Evolutionary conservation across 1,284 basidiomycete species (phyloP), one percentile per base, ranked within the genome.

Genomic region (Marasmius fiardii): DNA sequence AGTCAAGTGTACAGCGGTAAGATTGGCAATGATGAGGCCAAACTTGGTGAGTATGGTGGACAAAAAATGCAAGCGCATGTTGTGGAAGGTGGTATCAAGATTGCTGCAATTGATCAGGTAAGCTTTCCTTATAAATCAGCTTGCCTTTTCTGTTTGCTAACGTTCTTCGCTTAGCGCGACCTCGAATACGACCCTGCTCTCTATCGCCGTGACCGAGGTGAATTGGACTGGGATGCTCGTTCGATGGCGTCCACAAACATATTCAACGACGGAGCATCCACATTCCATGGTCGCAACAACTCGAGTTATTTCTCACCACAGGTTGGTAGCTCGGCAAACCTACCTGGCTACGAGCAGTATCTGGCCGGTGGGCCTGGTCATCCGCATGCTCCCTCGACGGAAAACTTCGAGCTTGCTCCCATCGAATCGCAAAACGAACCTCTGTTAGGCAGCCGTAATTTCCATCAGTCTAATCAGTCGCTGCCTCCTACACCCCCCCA

Each of bases 201-300:
- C 18, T 92, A 92, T 63, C 79, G 78, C 61, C 84, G 89, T 24
- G 90, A 92, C 66, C 78, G 88, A 58, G 90, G 89, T 43, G 90
- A 92, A 65, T 64, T 83, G 52, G 90, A 92, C 63, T 92, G 88
- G 90, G 90, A 92, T 62, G 74, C 78, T 43, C 82, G 83, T 12
- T 91, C 88, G 0, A 75, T 90, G 53, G 75, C 84, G 8, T 86
- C 89, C 6, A 76, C 81, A 3, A 77, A 74, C 33, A 63, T 85
- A 39, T 73, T 88, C 54, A 74, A 69, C 14, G 73, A 77, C 56
- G 66, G 60, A 37, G 68, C 69, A 33, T 69, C 76, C 1, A 75
- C 77, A 1, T 58, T 75, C 10, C 71, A 76, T 34, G 72, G 73
- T 23, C 65, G 23, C 7, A 20, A 69, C 43, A 78, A 77, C 60